Conservation (phyloP, 2,329 filamentous ascomycete species). For the Pseudogymnoascus sp. region DNA sequence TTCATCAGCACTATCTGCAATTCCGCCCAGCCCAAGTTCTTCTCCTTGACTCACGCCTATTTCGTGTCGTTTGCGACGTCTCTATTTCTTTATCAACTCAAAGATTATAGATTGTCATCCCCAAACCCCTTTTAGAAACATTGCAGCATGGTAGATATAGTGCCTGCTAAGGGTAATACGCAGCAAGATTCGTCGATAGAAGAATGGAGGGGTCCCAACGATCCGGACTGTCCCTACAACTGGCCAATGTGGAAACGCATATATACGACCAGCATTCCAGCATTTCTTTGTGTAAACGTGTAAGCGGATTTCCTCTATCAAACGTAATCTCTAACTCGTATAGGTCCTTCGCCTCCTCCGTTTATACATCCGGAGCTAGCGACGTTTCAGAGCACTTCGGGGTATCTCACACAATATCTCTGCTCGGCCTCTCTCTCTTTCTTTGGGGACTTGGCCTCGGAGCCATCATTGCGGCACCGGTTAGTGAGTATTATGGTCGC, state of each 20-base stretch:
- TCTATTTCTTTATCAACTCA: background rate
- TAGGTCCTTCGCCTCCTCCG: slow-evolving; percentile 45
- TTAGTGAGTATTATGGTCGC: slow-evolving; percentile 40
- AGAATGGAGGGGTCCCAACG: slow-evolving; percentile 12
- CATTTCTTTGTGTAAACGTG: slow-evolving; percentile 30
- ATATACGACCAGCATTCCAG: slow-evolving; percentile 31
- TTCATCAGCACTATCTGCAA: background rate
- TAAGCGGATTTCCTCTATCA: slow-evolving; percentile 8
- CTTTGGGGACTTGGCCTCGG: slow-evolving; percentile 38
- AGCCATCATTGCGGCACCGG: slow-evolving; percentile 48
- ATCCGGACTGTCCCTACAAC: slow-evolving; percentile 33
- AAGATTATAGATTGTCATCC: background rate
- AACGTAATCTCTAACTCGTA: background rate
- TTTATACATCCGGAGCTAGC: slow-evolving; percentile 40
- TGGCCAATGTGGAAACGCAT: slow-evolving; percentile 38
- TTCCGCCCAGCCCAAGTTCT: slow-evolving; percentile 13
- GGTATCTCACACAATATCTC: slow-evolving; percentile 44
- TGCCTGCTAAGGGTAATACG: slow-evolving; percentile 9
- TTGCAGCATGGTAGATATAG: background rate
- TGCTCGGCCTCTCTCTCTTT: slow-evolving; percentile 50
- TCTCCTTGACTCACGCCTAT: slow-evolving; percentile 15
- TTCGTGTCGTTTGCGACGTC: slow-evolving; percentile 8
- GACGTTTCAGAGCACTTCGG: slow-evolving; percentile 44
- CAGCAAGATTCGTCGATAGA: slow-evolving; percentile 21
- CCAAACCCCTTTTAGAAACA: background rate